Evolutionary conservation across 352 stramenopile genomes (phyloP).

Genomic region (Pythium guiyangense): DNA sequence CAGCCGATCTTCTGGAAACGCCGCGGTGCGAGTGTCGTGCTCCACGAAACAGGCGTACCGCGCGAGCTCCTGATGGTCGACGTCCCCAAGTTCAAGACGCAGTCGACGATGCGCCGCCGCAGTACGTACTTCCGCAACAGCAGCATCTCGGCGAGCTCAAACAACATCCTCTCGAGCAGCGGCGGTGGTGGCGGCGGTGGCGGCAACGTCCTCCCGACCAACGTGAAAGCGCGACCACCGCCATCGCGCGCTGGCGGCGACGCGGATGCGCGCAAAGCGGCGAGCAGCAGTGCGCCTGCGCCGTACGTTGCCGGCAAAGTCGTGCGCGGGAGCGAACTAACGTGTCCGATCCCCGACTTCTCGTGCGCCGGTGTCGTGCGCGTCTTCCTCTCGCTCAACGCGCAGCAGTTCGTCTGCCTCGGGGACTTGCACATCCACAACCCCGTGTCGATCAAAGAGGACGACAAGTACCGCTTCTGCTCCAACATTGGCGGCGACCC

Average conservation of each 20-base stretch:
- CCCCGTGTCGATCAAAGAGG: constrained; percentile 41
- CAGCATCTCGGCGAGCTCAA: constrained; percentile 33
- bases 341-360: constrained; percentile 56
- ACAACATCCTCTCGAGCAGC: constrained; percentile 24
- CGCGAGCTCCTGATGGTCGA: constrained; percentile 40
- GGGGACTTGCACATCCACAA: constrained; percentile 54
- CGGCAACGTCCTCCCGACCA: constrained; percentile 10
- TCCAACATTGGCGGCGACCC: constrained; percentile 54
- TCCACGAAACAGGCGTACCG: constrained; percentile 41
- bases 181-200: constrained; percentile 1
- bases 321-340: constrained; percentile 37
- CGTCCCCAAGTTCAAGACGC: constrained; percentile 27
- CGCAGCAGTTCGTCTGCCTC: constrained; percentile 67
- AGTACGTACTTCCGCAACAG: constrained; percentile 59
- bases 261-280: neutral
- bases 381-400: constrained; percentile 65
- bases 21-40: constrained; percentile 37
- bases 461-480: constrained; percentile 50
- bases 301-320: constrained; percentile 51
- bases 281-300: neutral
- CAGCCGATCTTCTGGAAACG: constrained; percentile 42
- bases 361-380: constrained; percentile 25
- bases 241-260: neutral
- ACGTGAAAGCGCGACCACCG: constrained; percentile 10
- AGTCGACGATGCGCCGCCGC: constrained; percentile 35